These are phyloP conservation scores for Cryphonectria nitschkei DNA, from an alignment of 2,329 filamentous ascomycete genomes.

Conservation along the genomic window DNA sequence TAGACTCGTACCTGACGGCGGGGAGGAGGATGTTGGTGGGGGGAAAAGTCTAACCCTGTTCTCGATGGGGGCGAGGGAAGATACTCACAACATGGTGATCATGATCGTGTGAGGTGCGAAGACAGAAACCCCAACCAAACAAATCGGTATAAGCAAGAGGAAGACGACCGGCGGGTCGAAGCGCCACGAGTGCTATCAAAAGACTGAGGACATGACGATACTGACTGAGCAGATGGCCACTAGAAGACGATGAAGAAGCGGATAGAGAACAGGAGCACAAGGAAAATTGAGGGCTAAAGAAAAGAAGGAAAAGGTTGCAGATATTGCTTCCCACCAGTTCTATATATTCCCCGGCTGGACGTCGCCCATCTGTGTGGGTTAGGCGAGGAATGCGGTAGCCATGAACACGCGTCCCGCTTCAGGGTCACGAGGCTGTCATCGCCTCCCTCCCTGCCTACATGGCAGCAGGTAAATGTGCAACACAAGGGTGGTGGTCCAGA, in stretches of 20 bases:
- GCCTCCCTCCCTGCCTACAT: conserved; percentile 8
- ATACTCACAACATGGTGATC: conserved; percentile 14
- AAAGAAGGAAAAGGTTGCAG: not conserved
- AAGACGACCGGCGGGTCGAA: not conserved
- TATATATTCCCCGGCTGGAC: not conserved
- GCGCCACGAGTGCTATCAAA: not conserved
- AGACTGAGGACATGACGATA: not conserved
- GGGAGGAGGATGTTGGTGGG: not conserved
- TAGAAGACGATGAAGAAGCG: not conserved
- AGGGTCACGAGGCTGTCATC: not conserved
- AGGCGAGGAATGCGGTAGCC: conserved; percentile 29
- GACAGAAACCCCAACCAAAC: not conserved
- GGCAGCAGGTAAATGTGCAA: not conserved
- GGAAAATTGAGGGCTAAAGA: no score
- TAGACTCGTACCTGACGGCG: not conserved
- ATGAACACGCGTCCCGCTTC: conserved; percentile 30
- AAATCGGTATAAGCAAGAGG: not conserved
- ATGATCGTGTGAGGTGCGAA: not conserved
- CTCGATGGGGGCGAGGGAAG: not conserved
- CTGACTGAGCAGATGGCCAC: not conserved
- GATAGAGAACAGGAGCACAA: not conserved
- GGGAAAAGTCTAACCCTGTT: not conserved
- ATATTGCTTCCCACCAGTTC: not conserved
- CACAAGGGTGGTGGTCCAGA: conserved; percentile 2
- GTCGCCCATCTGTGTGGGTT: not conserved